Evolutionary conservation across 179 eudicot genomes (phyloP).

Genomic region (Drosera spatulata): DNA sequence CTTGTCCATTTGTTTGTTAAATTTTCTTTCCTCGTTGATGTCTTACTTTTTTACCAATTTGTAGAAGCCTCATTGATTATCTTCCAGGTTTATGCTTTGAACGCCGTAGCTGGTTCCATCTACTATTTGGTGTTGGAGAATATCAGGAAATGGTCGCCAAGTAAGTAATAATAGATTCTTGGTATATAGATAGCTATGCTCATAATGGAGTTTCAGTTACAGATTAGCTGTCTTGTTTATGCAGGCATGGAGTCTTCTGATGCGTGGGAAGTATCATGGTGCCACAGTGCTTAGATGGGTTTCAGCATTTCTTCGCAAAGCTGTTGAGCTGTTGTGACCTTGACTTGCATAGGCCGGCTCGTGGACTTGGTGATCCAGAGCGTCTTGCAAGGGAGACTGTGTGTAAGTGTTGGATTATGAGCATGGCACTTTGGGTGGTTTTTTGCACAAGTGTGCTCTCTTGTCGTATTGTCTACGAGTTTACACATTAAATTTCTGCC

Average conservation of each 20-base stretch:
- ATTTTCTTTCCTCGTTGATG: not conserved
- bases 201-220: not conserved
- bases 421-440: too few species aligned
- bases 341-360: conserved; percentile 21
- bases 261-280: conserved; percentile 32
- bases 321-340: conserved; percentile 32
- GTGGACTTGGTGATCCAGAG: conserved; percentile 39
- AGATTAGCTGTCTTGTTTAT: conserved; percentile 1
- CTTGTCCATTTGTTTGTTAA: not conserved
- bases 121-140: conserved; percentile 1
- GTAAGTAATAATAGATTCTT: conserved; percentile 9
- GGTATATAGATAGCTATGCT: not conserved
- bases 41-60: not conserved
- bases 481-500: too few species aligned
- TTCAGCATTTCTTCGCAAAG: conserved; percentile 37
- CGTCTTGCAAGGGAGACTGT: conserved; percentile 41
- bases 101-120: conserved; percentile 3
- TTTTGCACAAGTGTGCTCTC: too few species aligned
- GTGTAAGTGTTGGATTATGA: conserved; percentile 16
- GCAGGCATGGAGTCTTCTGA: conserved; percentile 30
- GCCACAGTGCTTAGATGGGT: conserved; percentile 39
- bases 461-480: too few species aligned
- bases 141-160: conserved; percentile 30
- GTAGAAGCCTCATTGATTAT: conserved; percentile 1
- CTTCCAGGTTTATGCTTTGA: conserved; percentile 7